These are phyloP conservation scores for Claviceps spartinae DNA, from an alignment of 2,329 filamentous ascomycete genomes.

Conservation along the genomic window DNA sequence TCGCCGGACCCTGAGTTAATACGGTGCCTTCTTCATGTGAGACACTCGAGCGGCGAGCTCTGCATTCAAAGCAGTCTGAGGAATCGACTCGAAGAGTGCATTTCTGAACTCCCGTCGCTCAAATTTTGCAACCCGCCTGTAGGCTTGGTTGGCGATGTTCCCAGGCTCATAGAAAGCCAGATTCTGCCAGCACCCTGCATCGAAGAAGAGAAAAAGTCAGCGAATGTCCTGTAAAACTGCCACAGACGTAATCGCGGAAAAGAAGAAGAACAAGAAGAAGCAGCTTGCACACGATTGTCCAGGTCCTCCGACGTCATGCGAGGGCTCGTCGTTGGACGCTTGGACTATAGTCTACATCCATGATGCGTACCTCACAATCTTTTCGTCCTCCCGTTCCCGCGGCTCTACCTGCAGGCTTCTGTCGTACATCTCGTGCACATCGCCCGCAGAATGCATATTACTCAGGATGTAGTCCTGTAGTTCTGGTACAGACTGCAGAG, in stretches of 20 bases:
- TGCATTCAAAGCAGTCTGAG: neutral
- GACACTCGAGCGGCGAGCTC: neutral
- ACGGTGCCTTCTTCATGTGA: neutral
- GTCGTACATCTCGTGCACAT: slow-evolving; percentile 99
- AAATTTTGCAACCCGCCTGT: neutral
- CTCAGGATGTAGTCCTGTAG: slow-evolving; percentile 92
- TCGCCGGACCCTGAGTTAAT: neutral
- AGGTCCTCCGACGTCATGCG: neutral
- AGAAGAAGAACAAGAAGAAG: neutral
- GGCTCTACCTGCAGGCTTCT: slow-evolving; percentile 89
- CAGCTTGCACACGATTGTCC: neutral
- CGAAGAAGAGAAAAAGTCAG: slow-evolving; percentile 6
- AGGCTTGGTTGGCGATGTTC: neutral
- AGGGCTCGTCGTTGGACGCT: too few relatives aligned
- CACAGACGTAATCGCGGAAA: neutral
- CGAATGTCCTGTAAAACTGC: neutral
- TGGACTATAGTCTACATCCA: slow-evolving; percentile 12
- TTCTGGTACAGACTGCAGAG: slow-evolving; percentile 75
- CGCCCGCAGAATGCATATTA: slow-evolving; percentile 89
- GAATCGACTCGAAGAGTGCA: neutral
- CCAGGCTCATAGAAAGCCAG: slow-evolving; percentile 39
- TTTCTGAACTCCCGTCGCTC: neutral
- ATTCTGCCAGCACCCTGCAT: slow-evolving; percentile 44
- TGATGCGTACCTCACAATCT: slow-evolving; percentile 82
- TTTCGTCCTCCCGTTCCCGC: slow-evolving; percentile 93